Conservation (phyloP, 148 eudicot species). For the Arctostaphylos glauca region DNA sequence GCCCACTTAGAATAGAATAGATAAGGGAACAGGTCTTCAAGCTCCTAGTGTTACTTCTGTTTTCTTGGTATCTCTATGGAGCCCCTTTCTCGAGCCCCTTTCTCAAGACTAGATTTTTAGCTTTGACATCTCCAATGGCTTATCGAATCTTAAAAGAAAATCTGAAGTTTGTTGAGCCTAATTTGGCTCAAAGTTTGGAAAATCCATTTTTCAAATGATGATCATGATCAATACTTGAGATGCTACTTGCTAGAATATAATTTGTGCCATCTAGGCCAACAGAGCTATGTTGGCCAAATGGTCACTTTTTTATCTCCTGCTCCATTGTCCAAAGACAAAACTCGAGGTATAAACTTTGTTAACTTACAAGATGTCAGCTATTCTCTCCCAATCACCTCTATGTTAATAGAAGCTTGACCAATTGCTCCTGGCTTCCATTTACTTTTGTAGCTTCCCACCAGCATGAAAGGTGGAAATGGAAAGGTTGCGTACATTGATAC, state of each 20-base stretch:
- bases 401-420: neutral
- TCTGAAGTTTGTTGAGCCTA: neutral
- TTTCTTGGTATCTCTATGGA: neutral
- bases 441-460: slow-evolving; percentile 72
- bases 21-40: neutral
- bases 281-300: neutral
- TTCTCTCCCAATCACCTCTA: neutral
- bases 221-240: too few species aligned
- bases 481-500: slow-evolving; percentile 97
- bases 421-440: neutral
- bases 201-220: too few species aligned
- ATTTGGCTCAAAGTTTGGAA: neutral
- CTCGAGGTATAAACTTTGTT: neutral
- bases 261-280: too few species aligned
- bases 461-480: slow-evolving; percentile 91
- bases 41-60: neutral
- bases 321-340: neutral
- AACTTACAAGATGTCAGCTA: neutral
- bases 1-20: neutral
- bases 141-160: neutral
- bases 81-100: neutral
- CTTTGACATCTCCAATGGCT: neutral
- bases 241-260: too few species aligned
- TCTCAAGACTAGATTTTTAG: neutral
- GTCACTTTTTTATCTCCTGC: neutral